Conservation (phyloP, 225 moss, liverwort and hornwort species). For the Straminergon stramineum region DNA sequence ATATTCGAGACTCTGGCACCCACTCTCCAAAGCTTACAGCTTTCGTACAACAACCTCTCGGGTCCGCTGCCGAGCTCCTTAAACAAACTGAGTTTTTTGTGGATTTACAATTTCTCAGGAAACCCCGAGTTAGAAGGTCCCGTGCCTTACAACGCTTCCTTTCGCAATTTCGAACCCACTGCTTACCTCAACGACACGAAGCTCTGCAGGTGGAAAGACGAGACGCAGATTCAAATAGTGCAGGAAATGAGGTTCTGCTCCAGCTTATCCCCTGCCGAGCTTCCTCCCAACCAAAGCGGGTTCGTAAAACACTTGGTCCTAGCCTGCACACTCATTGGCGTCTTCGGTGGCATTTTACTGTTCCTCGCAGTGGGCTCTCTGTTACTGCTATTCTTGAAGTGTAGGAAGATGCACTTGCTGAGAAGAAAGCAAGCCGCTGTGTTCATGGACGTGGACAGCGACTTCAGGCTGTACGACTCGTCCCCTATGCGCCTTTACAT, state of each 20-base stretch:
- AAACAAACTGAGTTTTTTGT: slow-evolving; percentile 11
- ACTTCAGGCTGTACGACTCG: slow-evolving; percentile 7
- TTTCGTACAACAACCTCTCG: slow-evolving; percentile 25
- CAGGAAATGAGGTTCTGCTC: slow-evolving; percentile 9
- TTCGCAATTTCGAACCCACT: slow-evolving; percentile 7
- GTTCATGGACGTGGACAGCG: slow-evolving; percentile 9
- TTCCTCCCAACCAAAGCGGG: not conserved
- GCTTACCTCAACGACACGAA: slow-evolving; percentile 11
- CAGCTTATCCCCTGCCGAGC: not conserved
- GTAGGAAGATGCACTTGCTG: not conserved
- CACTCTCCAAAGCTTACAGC: slow-evolving; percentile 26
- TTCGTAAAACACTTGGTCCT: slow-evolving; percentile 7
- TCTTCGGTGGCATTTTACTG: slow-evolving; percentile 19
- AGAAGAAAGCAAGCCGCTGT: slow-evolving; percentile 5
- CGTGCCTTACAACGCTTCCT: slow-evolving; percentile 16
- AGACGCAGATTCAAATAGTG: not conserved
- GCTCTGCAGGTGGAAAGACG: slow-evolving; percentile 14
- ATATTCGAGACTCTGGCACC: slow-evolving; percentile 8
- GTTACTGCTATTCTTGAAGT: slow-evolving; percentile 2
- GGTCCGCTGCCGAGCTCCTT: slow-evolving; percentile 31
- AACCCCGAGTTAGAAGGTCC: slow-evolving; percentile 12
- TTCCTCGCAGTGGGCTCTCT: slow-evolving; percentile 11
- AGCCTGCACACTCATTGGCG: slow-evolving; percentile 12
- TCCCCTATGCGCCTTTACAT: not conserved
- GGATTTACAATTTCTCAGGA: slow-evolving; percentile 24